These are phyloP conservation scores for Stephania cephalantha DNA, from an alignment of 164 flowering plant species.

Conservation along the genomic window DNA sequence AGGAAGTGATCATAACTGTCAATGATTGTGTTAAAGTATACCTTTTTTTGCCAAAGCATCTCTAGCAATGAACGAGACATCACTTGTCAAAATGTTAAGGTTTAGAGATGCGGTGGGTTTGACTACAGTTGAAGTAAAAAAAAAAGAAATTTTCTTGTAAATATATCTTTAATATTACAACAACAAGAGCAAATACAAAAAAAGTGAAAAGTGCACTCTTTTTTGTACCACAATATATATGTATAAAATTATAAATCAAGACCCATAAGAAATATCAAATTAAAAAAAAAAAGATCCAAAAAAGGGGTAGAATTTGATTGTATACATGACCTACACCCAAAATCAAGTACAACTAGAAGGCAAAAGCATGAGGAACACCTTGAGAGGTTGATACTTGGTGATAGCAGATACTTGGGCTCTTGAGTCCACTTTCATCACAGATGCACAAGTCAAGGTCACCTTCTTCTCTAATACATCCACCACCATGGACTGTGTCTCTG, in stretches of 20 bases:
- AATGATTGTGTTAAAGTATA: too few relatives aligned
- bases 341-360: conserved; percentile 5
- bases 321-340: neutral
- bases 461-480: conserved; percentile 51
- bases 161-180: neutral
- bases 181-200: neutral
- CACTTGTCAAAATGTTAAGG: too few relatives aligned
- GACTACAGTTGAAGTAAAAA: too few relatives aligned
- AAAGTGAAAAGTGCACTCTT: too few relatives aligned
- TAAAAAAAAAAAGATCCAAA: too few relatives aligned
- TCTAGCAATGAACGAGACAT: too few relatives aligned
- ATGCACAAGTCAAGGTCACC: conserved; percentile 43
- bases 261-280: neutral
- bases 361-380: conserved; percentile 17
- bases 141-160: too few relatives aligned
- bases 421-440: conserved; percentile 12
- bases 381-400: conserved; percentile 15
- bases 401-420: conserved; percentile 11
- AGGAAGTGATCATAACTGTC: too few relatives aligned
- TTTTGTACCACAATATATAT: neutral
- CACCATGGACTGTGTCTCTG: conserved; percentile 51
- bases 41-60: too few relatives aligned
- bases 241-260: neutral
- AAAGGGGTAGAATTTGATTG: too few relatives aligned
- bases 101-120: too few relatives aligned